Conservation (phyloP, 805 yeast genomes). For the Myxozyma melibiosi region DNA sequence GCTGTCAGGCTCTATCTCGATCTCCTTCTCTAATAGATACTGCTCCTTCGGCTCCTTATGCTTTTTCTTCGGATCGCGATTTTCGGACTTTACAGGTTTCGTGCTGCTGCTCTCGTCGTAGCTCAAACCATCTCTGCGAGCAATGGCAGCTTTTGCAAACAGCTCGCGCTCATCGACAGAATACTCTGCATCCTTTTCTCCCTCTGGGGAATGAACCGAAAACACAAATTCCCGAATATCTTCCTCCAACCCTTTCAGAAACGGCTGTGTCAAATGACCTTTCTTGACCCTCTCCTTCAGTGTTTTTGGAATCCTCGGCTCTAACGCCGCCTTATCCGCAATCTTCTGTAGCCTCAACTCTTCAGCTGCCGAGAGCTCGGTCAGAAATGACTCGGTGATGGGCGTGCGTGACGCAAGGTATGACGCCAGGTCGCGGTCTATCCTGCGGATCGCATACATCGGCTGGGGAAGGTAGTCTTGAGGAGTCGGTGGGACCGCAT, state of each 20-base stretch:
- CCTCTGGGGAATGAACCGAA: not conserved
- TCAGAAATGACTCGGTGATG: slow-evolving; percentile 19
- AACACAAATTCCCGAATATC: slow-evolving; percentile 20
- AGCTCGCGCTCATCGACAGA: not conserved
- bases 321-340: not conserved
- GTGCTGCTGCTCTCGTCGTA: not conserved
- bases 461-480: slow-evolving; percentile 28
- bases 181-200: no score
- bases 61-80: not conserved
- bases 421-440: slow-evolving; percentile 18
- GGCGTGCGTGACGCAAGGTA: slow-evolving; percentile 12
- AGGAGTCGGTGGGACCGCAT: slow-evolving; percentile 29
- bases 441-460: slow-evolving; percentile 26
- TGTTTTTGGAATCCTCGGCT: slow-evolving; percentile 13
- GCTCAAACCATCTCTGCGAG: not conserved
- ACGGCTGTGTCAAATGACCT: slow-evolving; percentile 32
- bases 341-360: not conserved
- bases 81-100: not conserved
- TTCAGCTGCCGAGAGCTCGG: not conserved
- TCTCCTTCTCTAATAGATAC: slow-evolving; percentile 21
- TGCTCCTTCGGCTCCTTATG: not conserved
- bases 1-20: slow-evolving; percentile 22
- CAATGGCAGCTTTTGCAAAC: slow-evolving; percentile 10
- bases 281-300: slow-evolving; percentile 29
- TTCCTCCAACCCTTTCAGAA: slow-evolving; percentile 22